These are phyloP conservation scores for Ganoderma sinense DNA, from an alignment of 1,284 basidiomycete genomes.

Conservation along the genomic window DNA sequence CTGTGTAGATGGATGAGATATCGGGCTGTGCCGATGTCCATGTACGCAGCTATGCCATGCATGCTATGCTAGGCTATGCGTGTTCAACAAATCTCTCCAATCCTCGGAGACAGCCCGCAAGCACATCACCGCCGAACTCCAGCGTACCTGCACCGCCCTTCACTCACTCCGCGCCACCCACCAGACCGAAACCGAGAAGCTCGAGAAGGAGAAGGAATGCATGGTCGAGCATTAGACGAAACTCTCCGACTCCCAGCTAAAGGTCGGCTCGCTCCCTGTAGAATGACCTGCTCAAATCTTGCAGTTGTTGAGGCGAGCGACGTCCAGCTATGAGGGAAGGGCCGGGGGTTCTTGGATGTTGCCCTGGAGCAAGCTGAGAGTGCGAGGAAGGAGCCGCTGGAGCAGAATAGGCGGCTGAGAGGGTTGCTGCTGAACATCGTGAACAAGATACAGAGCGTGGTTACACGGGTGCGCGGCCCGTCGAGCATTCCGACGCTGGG, in stretches of 20 bases:
- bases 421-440: slow-evolving; percentile 73
- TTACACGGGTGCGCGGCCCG: slow-evolving; percentile 50
- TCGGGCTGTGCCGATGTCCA: no score
- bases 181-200: slow-evolving; percentile 80
- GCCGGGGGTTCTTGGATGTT: slow-evolving; percentile 68
- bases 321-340: slow-evolving; percentile 50
- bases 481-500: slow-evolving; percentile 42
- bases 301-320: slow-evolving; percentile 56
- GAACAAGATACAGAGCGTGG: slow-evolving; percentile 72
- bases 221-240: slow-evolving; percentile 82
- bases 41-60: no score
- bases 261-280: slow-evolving; percentile 51
- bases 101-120: slow-evolving; percentile 71
- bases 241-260: slow-evolving; percentile 71
- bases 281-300: slow-evolving; percentile 63
- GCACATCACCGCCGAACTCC: slow-evolving; percentile 70
- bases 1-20: no score
- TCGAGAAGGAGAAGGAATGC: slow-evolving; percentile 83
- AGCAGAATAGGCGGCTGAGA: slow-evolving; percentile 77
- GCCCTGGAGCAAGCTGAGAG: slow-evolving; percentile 80
- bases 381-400: slow-evolving; percentile 67
- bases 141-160: slow-evolving; percentile 67
- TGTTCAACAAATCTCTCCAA: slow-evolving; percentile 63
- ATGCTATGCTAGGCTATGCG: no score
- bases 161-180: slow-evolving; percentile 75